Evolutionary conservation across 345 rosid genomes (phyloP).

Genomic region (Lumnitzera littorea): DNA sequence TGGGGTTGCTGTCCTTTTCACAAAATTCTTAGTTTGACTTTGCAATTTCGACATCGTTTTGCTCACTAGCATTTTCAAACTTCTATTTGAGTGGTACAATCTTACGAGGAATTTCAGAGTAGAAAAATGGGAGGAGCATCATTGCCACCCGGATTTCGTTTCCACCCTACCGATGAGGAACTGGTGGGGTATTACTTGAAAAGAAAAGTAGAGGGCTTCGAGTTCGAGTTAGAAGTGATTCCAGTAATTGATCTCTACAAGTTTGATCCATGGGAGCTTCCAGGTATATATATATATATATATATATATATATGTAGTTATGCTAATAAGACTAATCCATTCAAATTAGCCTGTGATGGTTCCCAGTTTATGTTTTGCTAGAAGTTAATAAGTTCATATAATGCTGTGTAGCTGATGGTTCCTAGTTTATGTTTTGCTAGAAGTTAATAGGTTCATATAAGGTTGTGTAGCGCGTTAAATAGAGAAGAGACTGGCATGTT

Average conservation of each 20-base stretch:
- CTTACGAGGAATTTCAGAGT: conserved; percentile 3
- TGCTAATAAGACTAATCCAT: too few relatives aligned
- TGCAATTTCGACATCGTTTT: conserved; percentile 8
- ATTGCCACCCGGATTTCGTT: conserved; percentile 87
- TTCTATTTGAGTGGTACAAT: conserved; percentile 5
- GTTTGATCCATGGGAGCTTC: conserved; percentile 94
- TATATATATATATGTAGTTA: neutral
- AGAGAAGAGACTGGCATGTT: too few relatives aligned
- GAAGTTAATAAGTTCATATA: too few relatives aligned
- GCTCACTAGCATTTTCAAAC: neutral
- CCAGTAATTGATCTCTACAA: conserved; percentile 79
- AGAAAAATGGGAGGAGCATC: conserved; percentile 49
- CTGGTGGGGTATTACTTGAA: conserved; percentile 77
- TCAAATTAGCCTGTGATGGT: too few relatives aligned
- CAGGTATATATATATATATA: conserved; percentile 33
- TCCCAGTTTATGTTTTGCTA: too few relatives aligned
- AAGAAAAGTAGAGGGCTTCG: conserved; percentile 58
- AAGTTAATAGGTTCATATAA: too few relatives aligned
- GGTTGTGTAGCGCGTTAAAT: neutral
- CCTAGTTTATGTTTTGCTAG: too few relatives aligned
- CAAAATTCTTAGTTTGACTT: neutral
- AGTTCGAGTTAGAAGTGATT: conserved; percentile 77
- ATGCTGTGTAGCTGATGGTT: too few relatives aligned
- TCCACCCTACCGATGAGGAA: conserved; percentile 91
- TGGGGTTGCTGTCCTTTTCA: neutral